These are phyloP conservation scores for Fulvia fulva DNA, from an alignment of 2,329 filamentous ascomycete species.

Conservation along the genomic window DNA sequence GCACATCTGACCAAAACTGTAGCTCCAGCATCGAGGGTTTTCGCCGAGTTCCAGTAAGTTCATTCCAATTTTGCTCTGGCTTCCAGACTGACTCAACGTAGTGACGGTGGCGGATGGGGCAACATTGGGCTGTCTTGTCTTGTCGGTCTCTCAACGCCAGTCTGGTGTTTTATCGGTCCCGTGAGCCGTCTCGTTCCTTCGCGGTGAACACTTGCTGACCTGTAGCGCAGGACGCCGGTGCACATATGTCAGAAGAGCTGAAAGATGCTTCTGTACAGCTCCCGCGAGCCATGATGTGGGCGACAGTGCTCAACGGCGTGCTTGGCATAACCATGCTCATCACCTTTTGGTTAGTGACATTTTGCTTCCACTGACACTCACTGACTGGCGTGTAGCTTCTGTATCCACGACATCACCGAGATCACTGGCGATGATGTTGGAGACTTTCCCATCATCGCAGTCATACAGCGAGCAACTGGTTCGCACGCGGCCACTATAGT, in stretches of 20 bases:
- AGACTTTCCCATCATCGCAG: constrained; percentile 30
- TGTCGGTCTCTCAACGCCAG: constrained; percentile 40
- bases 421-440: constrained; percentile 25
- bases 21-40: constrained; percentile 29
- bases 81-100: constrained; percentile 7
- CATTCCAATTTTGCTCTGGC: background rate
- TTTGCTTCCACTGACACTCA: constrained; percentile 31
- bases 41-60: constrained; percentile 34
- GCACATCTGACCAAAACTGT: background rate
- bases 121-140: constrained; percentile 40
- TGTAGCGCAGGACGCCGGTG: constrained; percentile 34
- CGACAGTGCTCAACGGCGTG: constrained; percentile 36
- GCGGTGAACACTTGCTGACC: background rate
- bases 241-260: constrained; percentile 35
- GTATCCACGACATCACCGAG: constrained; percentile 26
- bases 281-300: constrained; percentile 42
- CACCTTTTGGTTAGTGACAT: constrained; percentile 35
- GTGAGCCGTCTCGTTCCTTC: background rate
- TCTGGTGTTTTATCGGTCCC: constrained; percentile 33
- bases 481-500: constrained; percentile 31
- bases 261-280: constrained; percentile 41
- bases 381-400: too few relatives aligned
- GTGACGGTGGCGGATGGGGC: constrained; percentile 40
- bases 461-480: constrained; percentile 29
- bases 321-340: constrained; percentile 37